Conservation (phyloP, 345 rosid genomes). For the Theobroma cacao region DNA sequence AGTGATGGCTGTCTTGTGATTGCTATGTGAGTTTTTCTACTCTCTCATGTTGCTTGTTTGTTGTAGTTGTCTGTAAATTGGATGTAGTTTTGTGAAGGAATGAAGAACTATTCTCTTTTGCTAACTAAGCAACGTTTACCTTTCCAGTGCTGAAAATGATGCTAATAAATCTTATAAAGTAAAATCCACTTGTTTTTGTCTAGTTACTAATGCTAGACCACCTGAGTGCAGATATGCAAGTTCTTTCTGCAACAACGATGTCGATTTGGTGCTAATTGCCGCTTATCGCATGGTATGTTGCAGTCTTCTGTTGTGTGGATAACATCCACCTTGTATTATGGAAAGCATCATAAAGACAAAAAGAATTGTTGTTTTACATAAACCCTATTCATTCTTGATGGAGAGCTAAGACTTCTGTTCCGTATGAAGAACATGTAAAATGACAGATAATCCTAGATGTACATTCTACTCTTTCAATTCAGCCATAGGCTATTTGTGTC, state of each 20-base stretch:
- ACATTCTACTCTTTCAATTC: background rate
- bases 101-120: background rate
- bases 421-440: background rate
- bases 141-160: background rate
- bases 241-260: constrained; percentile 94
- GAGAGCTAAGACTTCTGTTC: background rate
- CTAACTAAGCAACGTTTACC: background rate
- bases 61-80: background rate
- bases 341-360: constrained; percentile 2
- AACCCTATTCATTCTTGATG: background rate
- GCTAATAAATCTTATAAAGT: background rate
- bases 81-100: background rate
- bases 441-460: background rate
- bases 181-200: constrained; percentile 12
- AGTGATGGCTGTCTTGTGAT: background rate
- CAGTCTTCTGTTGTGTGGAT: constrained; percentile 21
- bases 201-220: constrained; percentile 49
- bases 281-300: constrained; percentile 89
- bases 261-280: constrained; percentile 90
- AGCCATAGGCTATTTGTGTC: too few species aligned
- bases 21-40: background rate
- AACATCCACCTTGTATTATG: background rate
- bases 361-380: constrained; percentile 2
- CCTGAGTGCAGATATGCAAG: constrained; percentile 95
- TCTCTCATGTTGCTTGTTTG: background rate